These are phyloP conservation scores for Coemansia sp. DNA, from an alignment of 192 early-diverging fungal species.

Conservation along the genomic window DNA sequence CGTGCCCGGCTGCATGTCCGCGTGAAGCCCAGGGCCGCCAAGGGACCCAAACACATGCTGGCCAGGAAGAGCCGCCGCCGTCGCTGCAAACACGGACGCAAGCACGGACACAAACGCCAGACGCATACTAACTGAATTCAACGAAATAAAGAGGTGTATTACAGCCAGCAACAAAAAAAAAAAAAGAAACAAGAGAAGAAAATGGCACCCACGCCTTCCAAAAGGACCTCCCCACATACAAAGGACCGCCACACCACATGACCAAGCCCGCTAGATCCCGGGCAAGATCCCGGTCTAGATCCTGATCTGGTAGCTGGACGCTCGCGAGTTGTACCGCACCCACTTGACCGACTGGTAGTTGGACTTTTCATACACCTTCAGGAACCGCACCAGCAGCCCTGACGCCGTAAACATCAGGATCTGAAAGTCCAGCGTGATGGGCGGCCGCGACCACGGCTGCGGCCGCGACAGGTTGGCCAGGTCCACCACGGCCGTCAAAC, in stretches of 20 bases:
- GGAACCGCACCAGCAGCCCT: conserved; percentile 90
- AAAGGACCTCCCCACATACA: too few species aligned
- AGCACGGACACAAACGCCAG: conserved; percentile 9
- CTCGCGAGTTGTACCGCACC: conserved; percentile 98
- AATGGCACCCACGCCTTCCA: background rate
- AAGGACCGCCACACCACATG: too few species aligned
- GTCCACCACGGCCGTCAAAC: conserved; percentile 76
- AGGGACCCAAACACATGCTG: conserved; percentile 12
- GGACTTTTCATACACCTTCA: conserved; percentile 97
- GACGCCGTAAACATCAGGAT: conserved; percentile 97
- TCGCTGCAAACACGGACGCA: too few species aligned
- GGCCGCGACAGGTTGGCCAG: conserved; percentile 77
- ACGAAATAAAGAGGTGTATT: background rate
- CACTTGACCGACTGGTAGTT: conserved; percentile 97
- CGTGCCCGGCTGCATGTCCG: conserved; percentile 19
- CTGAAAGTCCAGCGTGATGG: conserved; percentile 82
- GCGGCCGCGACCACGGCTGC: conserved; percentile 89
- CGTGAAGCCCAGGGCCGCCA: background rate
- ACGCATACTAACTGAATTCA: conserved; percentile 7
- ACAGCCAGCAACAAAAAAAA: background rate
- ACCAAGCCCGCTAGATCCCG: too few species aligned
- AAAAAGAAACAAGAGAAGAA: background rate
- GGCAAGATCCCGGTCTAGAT: too few species aligned
- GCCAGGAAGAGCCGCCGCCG: background rate
- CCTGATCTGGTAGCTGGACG: conserved; percentile 51